Evolutionary conservation across 2,329 filamentous ascomycete species (phyloP), one percentile per base, ranked within the genome.

Genomic region (Colletotrichum sublineola): DNA sequence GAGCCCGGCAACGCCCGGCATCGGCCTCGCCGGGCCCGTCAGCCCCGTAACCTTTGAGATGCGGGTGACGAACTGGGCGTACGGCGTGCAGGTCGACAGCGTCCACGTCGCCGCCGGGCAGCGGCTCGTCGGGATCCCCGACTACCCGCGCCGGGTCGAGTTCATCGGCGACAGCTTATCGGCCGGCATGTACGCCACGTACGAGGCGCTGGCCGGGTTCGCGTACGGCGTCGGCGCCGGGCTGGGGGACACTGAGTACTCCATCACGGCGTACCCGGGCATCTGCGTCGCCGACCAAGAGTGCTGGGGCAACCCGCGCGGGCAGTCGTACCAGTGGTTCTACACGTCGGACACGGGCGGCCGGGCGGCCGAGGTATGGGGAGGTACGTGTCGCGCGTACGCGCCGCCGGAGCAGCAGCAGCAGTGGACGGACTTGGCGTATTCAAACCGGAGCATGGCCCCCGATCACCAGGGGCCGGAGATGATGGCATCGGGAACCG

Each of bases 31-130:
- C 0, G 79, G 80, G 14, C 82, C 85, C 0, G 76, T 86, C 29
- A 82, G 78, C 52, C 84, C 85, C 1, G 83, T 84, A 42, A 85
- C 82, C 0, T 89, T 91, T 69, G 88, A 91, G 77, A 79, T 91
- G 75, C 82, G 88, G 73, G 88, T 91, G 20, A 88, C 88, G 1
- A 91, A 91, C 75, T 91, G 88, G 88, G 88, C 84, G 20, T 87
- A 87, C 75, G 88, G 88, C 2, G 84, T 91, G 4, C 89, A 91
- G 78, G 85, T 91, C 56, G 80, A 82, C 24, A 81, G 84, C 9
- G 82, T 91, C 2, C 86, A 89, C 66, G 81, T 89, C 18, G 82
- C 81, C 2, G 78, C 80, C 4, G 82, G 82, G 6, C 81, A 84
- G 48, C 80, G 80, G 29, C 80, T 91, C 7, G 78, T 87, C 75